Base-by-base conservation (phyloP, 257 asterid genomes). In the Lycium barbarum region DNA sequence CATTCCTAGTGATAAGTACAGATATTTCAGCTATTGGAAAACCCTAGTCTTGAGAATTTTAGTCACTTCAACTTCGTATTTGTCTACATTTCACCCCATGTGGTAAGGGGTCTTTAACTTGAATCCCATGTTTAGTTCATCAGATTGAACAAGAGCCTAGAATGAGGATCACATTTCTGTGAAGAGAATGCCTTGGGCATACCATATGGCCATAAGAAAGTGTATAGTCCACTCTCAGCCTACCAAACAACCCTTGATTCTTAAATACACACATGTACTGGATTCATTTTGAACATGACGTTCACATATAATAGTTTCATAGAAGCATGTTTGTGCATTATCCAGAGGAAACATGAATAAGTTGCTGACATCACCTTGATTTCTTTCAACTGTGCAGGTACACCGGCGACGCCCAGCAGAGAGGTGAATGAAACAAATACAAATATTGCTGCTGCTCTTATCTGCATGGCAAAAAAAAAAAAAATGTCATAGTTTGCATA, bases 351-450 rank as follows among this genome's bases (percentile, higher is more conserved):
- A 55, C 61, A 55, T n/a, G 20, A 59, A 59, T 7, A 59, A 59
- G 66, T 45, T n/a, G 26, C 81, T 73, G 3, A 14, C 54, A 65
- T 84, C 92, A 97, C 99, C 98, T 95, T 89, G 87, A 92, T 91
- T 89, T 97, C 98, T 87, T 95, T 97, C 87, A 92, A 88, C 55
- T 92, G 98, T n/a, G 99, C 94, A 54, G 99, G 98, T 79, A 92
- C 94, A 84, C 98, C 97, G 12, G 98, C 97, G 20, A 92, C 90
- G 61, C 98, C 92, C 81, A 97, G 88, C 86, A 97, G 96, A 40
- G 99, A 95, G 20, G 93, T 88, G 88, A 97, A 95, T 12, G 98
- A 95, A 18, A 95, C 88, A 83, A 94, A 97, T 33, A 91, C 92
- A 89, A 95, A 97, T 67, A 94, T 63, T 68, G 99, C 98, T 72